Evolutionary conservation across 1,139 yeast genomes (phyloP).

Genomic region (Saccharomyces hybrid): DNA sequence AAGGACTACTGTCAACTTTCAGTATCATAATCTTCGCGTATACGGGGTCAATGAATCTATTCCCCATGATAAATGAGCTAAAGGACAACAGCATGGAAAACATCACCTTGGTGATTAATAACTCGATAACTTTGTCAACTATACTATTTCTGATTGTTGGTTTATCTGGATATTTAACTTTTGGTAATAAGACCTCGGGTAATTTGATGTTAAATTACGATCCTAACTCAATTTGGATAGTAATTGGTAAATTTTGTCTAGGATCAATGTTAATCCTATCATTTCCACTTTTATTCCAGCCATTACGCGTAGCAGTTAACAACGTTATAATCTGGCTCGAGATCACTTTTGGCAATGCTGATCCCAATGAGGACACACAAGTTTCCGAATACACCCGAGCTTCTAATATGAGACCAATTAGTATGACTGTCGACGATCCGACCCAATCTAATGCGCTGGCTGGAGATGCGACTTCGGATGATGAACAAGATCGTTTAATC

Average conservation of each 20-base stretch:
- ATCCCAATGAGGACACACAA: background rate
- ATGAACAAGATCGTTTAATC: too few relatives aligned
- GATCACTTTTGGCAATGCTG: conserved; percentile 9
- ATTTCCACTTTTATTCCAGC: conserved; percentile 89
- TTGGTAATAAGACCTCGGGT: conserved; percentile 74
- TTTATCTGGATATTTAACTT: conserved; percentile 74
- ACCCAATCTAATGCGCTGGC: too few relatives aligned
- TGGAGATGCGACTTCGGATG: too few relatives aligned
- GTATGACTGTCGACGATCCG: conserved; percentile 6
- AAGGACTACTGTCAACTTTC: conserved; percentile 68
- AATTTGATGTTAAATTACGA: conserved; percentile 67
- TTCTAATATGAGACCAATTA: conserved; percentile 11
- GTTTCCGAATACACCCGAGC: background rate
- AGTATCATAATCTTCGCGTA: conserved; percentile 90
- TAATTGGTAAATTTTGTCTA: conserved; percentile 63
- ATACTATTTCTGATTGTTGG: conserved; percentile 65
- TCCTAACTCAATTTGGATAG: conserved; percentile 32
- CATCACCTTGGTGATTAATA: conserved; percentile 45
- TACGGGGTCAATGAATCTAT: conserved; percentile 93
- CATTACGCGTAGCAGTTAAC: conserved; percentile 78
- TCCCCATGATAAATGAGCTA: conserved; percentile 80
- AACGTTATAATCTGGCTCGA: conserved; percentile 57
- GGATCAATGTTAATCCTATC: conserved; percentile 80
- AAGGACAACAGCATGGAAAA: conserved; percentile 46
- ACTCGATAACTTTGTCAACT: conserved; percentile 53